Evolutionary conservation across 306 rosid species (phyloP).

Genomic region (Begonia masoniana): DNA sequence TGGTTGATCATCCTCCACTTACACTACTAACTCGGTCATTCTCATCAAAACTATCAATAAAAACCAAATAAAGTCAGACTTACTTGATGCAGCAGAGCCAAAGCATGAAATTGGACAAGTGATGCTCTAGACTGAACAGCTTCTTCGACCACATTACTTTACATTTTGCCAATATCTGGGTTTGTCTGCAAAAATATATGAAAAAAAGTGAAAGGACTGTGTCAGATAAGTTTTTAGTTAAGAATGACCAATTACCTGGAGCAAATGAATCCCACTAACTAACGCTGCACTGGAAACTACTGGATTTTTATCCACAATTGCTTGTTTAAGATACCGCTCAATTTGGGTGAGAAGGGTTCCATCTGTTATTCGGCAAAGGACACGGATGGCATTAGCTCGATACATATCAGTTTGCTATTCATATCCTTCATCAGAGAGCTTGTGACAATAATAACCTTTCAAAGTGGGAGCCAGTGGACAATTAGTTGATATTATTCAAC

Average conservation of each 20-base stretch:
- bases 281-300: constrained; percentile 98
- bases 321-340: constrained; percentile 94
- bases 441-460: constrained; percentile 83
- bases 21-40: not conserved
- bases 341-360: constrained; percentile 97
- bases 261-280: too few relatives aligned
- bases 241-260: too few relatives aligned
- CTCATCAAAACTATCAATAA: not conserved
- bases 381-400: constrained; percentile 94
- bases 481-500: constrained; percentile 18
- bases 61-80: constrained; percentile 14
- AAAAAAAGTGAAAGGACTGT: too few relatives aligned
- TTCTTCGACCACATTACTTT: too few relatives aligned
- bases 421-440: constrained; percentile 99
- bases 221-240: too few relatives aligned
- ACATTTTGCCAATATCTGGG: too few relatives aligned
- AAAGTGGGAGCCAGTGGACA: constrained; percentile 7
- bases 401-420: constrained; percentile 98
- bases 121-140: too few relatives aligned
- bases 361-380: too few relatives aligned
- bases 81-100: constrained; percentile 70
- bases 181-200: too few relatives aligned
- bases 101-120: constrained; percentile 93
- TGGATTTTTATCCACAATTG: constrained; percentile 94
- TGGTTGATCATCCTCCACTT: too few relatives aligned